Conservation (phyloP, 768 basidiomycete genomes). For the Pluteus cervinus region DNA sequence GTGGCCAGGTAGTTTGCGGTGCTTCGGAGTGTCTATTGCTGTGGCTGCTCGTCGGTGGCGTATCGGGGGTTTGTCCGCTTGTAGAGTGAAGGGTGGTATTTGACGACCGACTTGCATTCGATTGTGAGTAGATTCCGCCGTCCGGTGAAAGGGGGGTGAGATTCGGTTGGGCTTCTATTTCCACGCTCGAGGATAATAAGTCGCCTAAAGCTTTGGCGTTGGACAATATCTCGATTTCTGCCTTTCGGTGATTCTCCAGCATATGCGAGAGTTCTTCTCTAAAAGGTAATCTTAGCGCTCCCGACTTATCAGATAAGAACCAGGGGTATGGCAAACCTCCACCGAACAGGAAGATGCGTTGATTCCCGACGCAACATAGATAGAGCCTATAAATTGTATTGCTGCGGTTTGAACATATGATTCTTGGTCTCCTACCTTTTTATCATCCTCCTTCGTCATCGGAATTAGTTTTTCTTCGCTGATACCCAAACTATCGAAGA, state of each 20-base stretch:
- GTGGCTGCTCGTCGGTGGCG: too few relatives aligned
- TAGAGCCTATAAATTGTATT: conserved; percentile 40
- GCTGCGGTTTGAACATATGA: not conserved
- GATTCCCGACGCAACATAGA: conserved; percentile 52
- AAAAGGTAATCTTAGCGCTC: conserved; percentile 6
- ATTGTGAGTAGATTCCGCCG: too few relatives aligned
- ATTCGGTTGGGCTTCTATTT: too few relatives aligned
- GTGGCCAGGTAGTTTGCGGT: too few relatives aligned
- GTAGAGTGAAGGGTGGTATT: too few relatives aligned
- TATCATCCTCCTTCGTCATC: conserved; percentile 65
- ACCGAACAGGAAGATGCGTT: too few relatives aligned
- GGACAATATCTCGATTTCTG: conserved; percentile 80
- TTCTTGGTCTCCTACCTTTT: conserved; percentile 45
- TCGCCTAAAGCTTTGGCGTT: too few relatives aligned
- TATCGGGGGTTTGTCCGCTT: too few relatives aligned
- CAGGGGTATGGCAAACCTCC: conserved; percentile 52
- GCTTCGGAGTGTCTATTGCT: too few relatives aligned
- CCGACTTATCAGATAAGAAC: not conserved
- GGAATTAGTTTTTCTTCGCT: conserved; percentile 58
- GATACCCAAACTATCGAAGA: conserved; percentile 47
- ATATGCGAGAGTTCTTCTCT: conserved; percentile 82
- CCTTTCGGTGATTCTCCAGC: conserved; percentile 79
- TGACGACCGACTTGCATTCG: too few relatives aligned
- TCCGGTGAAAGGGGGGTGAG: too few relatives aligned
- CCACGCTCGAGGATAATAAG: too few relatives aligned